Evolutionary conservation across 1,284 basidiomycete species (phyloP).

Genomic region (Cystobasidium sp.): DNA sequence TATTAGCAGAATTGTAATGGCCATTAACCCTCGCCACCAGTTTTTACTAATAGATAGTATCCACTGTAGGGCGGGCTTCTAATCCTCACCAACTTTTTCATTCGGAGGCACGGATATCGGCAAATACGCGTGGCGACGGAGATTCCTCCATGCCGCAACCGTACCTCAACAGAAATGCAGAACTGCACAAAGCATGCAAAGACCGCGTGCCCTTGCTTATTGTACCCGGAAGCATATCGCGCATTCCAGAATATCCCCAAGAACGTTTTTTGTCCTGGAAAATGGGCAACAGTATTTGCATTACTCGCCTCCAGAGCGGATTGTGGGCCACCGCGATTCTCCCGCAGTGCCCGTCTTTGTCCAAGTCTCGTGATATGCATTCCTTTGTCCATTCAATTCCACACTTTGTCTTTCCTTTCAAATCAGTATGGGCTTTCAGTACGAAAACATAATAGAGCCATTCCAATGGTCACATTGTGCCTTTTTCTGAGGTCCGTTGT

Average conservation of each 20-base stretch:
- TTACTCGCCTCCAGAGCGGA: not conserved
- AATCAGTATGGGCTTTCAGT: too few species aligned
- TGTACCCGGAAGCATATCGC: conserved; percentile 14
- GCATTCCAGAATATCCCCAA: not conserved
- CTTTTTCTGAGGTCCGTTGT: too few species aligned
- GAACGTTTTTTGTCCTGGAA: not conserved
- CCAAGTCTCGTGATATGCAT: too few species aligned
- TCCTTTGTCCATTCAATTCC: too few species aligned
- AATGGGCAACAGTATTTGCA: not conserved
- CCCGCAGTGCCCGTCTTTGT: not conserved
- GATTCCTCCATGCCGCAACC: not conserved
- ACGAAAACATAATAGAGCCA: too few species aligned
- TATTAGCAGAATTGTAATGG: conserved; percentile 3
- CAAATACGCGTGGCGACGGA: not conserved
- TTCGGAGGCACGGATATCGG: too few species aligned
- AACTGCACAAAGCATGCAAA: conserved; percentile 5
- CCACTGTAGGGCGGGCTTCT: conserved; percentile 5
- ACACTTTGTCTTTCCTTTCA: too few species aligned
- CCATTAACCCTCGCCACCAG: conserved; percentile 6
- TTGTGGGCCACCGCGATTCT: not conserved
- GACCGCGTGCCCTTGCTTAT: conserved; percentile 2
- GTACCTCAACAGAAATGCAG: conserved; percentile 9
- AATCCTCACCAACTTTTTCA: not conserved
- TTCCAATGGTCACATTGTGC: too few species aligned
- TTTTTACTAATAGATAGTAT: not conserved